Evolutionary conservation across 2,329 filamentous ascomycete species (phyloP), one percentile per base, ranked within the genome.

Genomic region (Fusarium sambucinum): DNA sequence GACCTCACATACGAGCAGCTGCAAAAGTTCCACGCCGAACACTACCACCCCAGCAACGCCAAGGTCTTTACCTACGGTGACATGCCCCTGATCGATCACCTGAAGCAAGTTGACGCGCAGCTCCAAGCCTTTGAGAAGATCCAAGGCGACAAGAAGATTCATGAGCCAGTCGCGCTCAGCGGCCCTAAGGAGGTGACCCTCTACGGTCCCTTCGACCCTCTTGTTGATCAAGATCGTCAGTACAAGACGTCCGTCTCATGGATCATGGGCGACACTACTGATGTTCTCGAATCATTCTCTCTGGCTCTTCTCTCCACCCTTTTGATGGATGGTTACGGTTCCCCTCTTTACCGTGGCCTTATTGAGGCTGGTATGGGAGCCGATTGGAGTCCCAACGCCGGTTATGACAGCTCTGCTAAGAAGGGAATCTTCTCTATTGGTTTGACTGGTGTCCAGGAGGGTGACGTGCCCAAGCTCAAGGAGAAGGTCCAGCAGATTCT

Each of bases 41-140:
- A 99, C 80, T 99, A 99, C 78, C 95, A 99, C 78, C 96, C 96
- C 0, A 98, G 94, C 81, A 99, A 99, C 79, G 92, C 95, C 45
- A 98, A 97, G 80, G 85, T 99, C 42, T 89, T 98, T 75, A 97
- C 96, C 0, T 99, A 99, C 72, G 96, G 96, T 52, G 91, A 97
- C 75, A 94, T 98, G 88, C 92, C 94, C 2, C 81, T 99, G 63
- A 84, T 84, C 4, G 90, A 93, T 55, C 96, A 99, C 76, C 79
- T 98, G 52, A 84, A 88, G 76, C 92, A 96, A 74, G 86, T 98
- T 29, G 87, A 95, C 74, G 85, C 88, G 12, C 90, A 92, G 51
- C 83, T 99, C 60, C 86, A 87, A 68, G 83, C 84, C 1, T 98
- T 98, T 74, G 86, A 91, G 35, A 89, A 85, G 74, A 91, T 92